Percentiles rank a stretch among this genome's conserved stretches.
phyloP scores from a whole-genome alignment of 1,139 yeast genomes.

The Saccharomyces uvarum region DNA sequence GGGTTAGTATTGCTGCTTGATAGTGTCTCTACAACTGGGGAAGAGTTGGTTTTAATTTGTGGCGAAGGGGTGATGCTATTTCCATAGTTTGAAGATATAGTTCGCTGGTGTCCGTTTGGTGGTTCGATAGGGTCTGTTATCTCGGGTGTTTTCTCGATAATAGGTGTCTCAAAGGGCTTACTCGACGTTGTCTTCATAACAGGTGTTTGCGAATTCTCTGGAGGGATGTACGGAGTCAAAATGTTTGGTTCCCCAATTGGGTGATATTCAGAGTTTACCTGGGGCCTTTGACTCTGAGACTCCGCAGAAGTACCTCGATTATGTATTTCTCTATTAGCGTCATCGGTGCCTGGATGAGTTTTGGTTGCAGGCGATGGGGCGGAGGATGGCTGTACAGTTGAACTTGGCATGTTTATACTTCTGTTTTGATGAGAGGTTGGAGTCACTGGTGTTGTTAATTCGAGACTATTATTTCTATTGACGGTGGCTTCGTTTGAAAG shows the following conservation, averaged over 20 bases:
- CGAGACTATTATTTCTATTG: not conserved
- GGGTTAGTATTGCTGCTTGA: not conserved
- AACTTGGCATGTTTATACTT: not conserved
- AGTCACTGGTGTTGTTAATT: not conserved
- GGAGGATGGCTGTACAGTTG: not conserved
- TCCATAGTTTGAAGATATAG: not conserved
- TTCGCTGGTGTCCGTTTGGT: not conserved
- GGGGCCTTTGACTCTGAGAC: not conserved
- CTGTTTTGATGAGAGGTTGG: not conserved
- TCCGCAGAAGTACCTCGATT: not conserved
- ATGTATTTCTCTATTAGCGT: not conserved
- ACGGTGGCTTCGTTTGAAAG: not conserved
- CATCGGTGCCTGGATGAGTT: not conserved
- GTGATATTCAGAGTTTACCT: not conserved
- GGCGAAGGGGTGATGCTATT: not conserved
- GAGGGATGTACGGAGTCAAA: constrained; percentile 10
- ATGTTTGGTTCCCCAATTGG: constrained; percentile 8
- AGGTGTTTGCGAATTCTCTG: constrained; percentile 9
- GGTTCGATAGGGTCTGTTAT: not conserved
- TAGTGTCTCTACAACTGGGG: not conserved
- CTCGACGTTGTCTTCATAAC: not conserved
- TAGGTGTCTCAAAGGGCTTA: not conserved
- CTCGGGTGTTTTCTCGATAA: not conserved
- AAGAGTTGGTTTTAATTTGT: not conserved
- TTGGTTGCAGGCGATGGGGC: not conserved